Evolutionary conservation across 345 rosid species (phyloP).

Genomic region (Mangifera indica): DNA sequence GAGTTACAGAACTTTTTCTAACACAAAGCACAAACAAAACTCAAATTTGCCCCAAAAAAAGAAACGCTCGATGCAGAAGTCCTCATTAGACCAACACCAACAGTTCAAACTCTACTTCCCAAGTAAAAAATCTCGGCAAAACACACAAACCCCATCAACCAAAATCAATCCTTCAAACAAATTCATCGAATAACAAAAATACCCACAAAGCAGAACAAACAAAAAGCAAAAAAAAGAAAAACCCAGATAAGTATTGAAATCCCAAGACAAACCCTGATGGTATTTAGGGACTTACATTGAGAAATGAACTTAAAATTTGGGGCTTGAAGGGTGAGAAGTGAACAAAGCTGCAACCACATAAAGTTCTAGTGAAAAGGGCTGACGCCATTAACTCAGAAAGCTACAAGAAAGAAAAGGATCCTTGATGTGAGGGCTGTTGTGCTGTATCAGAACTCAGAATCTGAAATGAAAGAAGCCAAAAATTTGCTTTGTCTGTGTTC

Average conservation of each 20-base stretch:
- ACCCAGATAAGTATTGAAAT: conserved; percentile 14
- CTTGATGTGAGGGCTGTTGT: not conserved
- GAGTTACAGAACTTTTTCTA: not conserved
- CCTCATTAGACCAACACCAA: not conserved
- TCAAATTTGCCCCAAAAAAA: not conserved
- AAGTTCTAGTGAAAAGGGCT: conserved; percentile 39
- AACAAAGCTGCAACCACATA: conserved; percentile 49
- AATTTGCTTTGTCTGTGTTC: not conserved
- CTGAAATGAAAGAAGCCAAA: not conserved
- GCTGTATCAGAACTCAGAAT: not conserved
- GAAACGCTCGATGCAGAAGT: not conserved
- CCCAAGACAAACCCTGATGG: conserved; percentile 10
- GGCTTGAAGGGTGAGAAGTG: conserved; percentile 32
- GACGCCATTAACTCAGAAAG: conserved; percentile 54
- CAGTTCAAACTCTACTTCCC: not conserved
- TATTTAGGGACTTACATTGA: conserved; percentile 43
- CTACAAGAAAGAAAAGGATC: conserved; percentile 16
- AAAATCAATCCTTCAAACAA: conserved; percentile 13
- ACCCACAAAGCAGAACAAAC: conserved; percentile 17
- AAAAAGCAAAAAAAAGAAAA: not conserved
- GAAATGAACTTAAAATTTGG: conserved; percentile 31
- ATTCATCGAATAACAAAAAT: conserved; percentile 6
- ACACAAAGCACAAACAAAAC: not conserved
- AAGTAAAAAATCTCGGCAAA: not conserved
- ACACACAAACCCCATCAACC: conserved; percentile 1